Evolutionary conservation across 495 filamentous ascomycete species (phyloP), one percentile per base, ranked within the genome.

Genomic region (Xylaria flabelliformis): DNA sequence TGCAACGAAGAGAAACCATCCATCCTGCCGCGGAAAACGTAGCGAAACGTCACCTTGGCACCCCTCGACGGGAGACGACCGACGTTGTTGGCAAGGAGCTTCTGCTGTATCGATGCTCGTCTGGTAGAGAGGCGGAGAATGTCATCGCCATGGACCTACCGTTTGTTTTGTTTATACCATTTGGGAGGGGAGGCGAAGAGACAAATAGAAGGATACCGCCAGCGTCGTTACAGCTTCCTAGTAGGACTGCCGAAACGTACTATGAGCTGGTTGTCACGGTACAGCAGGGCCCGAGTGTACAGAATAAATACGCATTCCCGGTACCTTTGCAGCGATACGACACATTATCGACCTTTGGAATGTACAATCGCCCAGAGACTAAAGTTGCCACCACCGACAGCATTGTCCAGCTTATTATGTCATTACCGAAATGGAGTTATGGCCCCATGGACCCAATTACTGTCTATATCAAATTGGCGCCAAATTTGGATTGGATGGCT

Each of bases 91-190:
- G 97, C 70, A 97, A 97, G 78, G 97, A 98, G 82, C 92, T 97
- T 86, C 85, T 97, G 41, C 83, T 99, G 69, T 98, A 93, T 77
- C 90, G 94, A 70, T 97, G 95, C 78, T 86, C 91, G 3, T 85
- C 90, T 8, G 94, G 95, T 24, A 93, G 88, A 78, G 92, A 97
- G 75, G 91, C 89, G 67, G 96, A 98, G 76, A 91, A 88, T 72
- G 91, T 99, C 21, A 90, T 97, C 73, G 91, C 91, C n/a, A 99
- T 99, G 96, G 97, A 99, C 78, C 84, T 99, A 44, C 96, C 96
- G 10, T 99, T 99, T 75, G 92, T 98, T 19, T 87, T 99, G 59
- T 97, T 98, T 82, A 98, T 99, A 78, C 96, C 97, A 3, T 98
- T 94, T 78, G 95, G 95, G 21, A 90, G 94, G 76, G 92, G 93